These are phyloP conservation scores for Chlorella sp. DNA, from an alignment of 139 green algal genomes.

Conservation along the genomic window DNA sequence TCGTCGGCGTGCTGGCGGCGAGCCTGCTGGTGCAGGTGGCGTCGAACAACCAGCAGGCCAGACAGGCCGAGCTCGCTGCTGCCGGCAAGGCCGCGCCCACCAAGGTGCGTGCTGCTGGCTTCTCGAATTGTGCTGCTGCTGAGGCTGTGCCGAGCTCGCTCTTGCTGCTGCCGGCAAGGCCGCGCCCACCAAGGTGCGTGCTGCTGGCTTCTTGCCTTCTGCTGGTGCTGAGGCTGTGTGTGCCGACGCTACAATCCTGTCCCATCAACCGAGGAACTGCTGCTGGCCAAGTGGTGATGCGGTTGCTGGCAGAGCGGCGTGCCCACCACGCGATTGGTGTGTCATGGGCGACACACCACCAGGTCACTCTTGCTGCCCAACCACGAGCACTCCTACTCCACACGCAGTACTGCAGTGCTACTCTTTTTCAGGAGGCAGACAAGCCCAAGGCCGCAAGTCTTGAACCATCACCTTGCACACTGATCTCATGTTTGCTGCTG, in stretches of 20 bases:
- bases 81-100: neutral
- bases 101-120: neutral
- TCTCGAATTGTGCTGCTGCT: no score
- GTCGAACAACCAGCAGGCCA: neutral
- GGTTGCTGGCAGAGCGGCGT: neutral
- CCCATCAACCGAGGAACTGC: no score
- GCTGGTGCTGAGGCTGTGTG: neutral
- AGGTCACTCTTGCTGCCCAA: neutral
- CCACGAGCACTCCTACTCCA: neutral
- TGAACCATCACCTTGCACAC: neutral
- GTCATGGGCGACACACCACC: neutral
- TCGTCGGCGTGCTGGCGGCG: neutral
- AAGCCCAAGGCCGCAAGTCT: no score
- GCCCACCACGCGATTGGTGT: neutral
- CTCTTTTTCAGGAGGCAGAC: no score
- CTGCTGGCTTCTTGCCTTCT: neutral
- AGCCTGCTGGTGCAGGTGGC: neutral
- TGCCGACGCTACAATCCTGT: no score
- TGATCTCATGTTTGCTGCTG: neutral
- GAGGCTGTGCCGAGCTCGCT: neutral
- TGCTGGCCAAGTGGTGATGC: neutral
- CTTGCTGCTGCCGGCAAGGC: neutral
- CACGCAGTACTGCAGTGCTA: no score
- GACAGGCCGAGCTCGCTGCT: no score
- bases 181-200: neutral